These are phyloP conservation scores for Entomortierella lignicola DNA, from an alignment of 192 early-diverging fungal species.

Conservation along the genomic window DNA sequence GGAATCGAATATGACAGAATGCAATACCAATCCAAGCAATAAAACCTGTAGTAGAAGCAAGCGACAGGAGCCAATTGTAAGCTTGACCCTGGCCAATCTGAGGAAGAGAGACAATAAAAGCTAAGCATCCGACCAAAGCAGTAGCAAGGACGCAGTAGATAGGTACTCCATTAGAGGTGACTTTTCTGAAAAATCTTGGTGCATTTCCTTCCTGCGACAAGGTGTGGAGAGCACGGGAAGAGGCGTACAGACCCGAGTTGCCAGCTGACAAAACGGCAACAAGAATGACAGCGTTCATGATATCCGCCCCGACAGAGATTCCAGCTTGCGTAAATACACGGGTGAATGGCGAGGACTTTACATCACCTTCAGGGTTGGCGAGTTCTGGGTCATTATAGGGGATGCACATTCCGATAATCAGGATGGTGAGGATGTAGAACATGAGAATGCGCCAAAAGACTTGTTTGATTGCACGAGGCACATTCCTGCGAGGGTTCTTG, in stretches of 20 bases:
- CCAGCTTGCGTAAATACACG: slow-evolving; percentile 71
- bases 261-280: slow-evolving; percentile 75
- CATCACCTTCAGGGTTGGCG: slow-evolving; percentile 50
- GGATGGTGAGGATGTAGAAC: slow-evolving; percentile 86
- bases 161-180: slow-evolving; percentile 72
- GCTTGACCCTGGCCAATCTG: slow-evolving; percentile 71
- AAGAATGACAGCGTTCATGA: slow-evolving; percentile 76
- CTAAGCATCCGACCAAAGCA: slow-evolving; percentile 67
- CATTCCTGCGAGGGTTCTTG: slow-evolving; percentile 83
- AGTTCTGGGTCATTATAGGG: slow-evolving; percentile 73
- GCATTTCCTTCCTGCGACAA: slow-evolving; percentile 80
- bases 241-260: slow-evolving; percentile 86
- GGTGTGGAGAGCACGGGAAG: slow-evolving; percentile 79
- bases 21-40: slow-evolving; percentile 85
- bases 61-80: slow-evolving; percentile 69
- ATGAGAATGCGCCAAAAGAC: slow-evolving; percentile 89
- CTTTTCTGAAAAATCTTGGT: slow-evolving; percentile 65
- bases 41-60: slow-evolving; percentile 77
- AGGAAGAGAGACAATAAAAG: slow-evolving; percentile 63
- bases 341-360: slow-evolving; percentile 74
- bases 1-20: slow-evolving; percentile 83
- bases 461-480: slow-evolving; percentile 75
- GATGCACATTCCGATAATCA: slow-evolving; percentile 89
- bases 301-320: slow-evolving; percentile 64
- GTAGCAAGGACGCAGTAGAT: slow-evolving; percentile 67